Percentiles rank a stretch among this genome's conserved stretches.
Conservation (phyloP, 169 alveolate species). For the Plasmodium billcollinsi region DNA sequence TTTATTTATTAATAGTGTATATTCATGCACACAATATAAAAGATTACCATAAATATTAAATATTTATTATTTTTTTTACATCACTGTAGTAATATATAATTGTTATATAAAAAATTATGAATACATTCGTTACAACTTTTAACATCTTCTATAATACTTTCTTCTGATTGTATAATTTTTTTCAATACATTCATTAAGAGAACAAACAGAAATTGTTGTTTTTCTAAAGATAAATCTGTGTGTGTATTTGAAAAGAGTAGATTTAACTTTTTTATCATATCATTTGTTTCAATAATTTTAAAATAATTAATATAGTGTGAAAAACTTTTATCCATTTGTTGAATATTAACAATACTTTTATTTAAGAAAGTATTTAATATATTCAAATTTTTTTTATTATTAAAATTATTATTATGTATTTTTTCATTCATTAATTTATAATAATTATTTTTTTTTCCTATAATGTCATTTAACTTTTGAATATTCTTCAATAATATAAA, state of each 20-base stretch:
- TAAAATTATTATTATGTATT: conserved; percentile 48
- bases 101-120: conserved; percentile 49
- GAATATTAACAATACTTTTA: conserved; percentile 44
- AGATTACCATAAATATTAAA: too few species aligned
- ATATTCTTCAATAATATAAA: conserved; percentile 46
- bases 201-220: conserved; percentile 73
- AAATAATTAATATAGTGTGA: conserved; percentile 1
- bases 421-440: conserved; percentile 43
- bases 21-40: neutral
- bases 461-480: conserved; percentile 59
- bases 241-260: conserved; percentile 14
- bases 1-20: too few species aligned
- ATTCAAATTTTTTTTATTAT: conserved; percentile 50
- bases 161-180: conserved; percentile 5
- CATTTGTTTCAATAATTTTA: conserved; percentile 50
- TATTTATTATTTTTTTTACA: too few species aligned
- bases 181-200: conserved; percentile 53
- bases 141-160: conserved; percentile 10
- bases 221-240: conserved; percentile 41
- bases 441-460: conserved; percentile 40
- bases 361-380: conserved; percentile 40
- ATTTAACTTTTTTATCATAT: conserved; percentile 29
- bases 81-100: conserved; percentile 38
- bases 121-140: conserved; percentile 30
- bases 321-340: conserved; percentile 9